Evolutionary conservation across 2,329 filamentous ascomycete species (phyloP).

Genomic region (Aspergillus quadricinctus): DNA sequence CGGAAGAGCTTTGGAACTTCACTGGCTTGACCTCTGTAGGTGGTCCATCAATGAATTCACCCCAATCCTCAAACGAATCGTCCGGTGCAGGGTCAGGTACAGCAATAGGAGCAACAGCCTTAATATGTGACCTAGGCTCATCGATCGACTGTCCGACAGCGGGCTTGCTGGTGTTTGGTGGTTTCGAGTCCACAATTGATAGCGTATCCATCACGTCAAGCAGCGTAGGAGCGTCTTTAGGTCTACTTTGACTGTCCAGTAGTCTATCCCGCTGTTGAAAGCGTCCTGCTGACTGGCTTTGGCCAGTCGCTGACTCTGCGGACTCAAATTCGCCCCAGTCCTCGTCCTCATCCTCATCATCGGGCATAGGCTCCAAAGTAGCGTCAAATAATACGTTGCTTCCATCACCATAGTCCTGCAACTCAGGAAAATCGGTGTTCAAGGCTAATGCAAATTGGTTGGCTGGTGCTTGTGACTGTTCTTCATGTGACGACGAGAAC

Average conservation of each 20-base stretch:
- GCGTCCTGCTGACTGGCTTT: slow-evolving; percentile 1
- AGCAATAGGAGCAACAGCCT: slow-evolving; percentile 6
- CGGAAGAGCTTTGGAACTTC: slow-evolving; percentile 6
- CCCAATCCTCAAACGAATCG: slow-evolving; percentile 40
- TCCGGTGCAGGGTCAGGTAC: slow-evolving; percentile 14
- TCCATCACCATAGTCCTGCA: slow-evolving; percentile 22
- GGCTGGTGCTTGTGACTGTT: background rate
- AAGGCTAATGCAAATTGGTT: slow-evolving; percentile 9
- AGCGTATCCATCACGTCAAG: slow-evolving; percentile 27
- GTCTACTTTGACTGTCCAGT: background rate
- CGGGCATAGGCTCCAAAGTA: slow-evolving; percentile 22
- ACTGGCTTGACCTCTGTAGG: slow-evolving; percentile 6
- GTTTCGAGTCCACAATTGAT: slow-evolving; percentile 22
- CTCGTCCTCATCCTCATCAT: slow-evolving; percentile 32
- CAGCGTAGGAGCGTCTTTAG: slow-evolving; percentile 1
- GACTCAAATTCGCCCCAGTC: slow-evolving; percentile 46
- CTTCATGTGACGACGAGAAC: background rate
- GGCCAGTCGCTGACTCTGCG: slow-evolving; percentile 21
- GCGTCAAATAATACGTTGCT: slow-evolving; percentile 64
- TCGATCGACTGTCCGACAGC: background rate
- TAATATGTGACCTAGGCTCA: slow-evolving; percentile 8
- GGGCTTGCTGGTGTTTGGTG: slow-evolving; percentile 4
- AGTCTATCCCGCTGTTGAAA: background rate
- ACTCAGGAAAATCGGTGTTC: slow-evolving; percentile 10
- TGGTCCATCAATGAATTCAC: slow-evolving; percentile 48